Percentiles rank a stretch among this genome's conserved stretches.
Evolutionary conservation across 805 yeast species (phyloP).

Genomic region (Nakazawaea siamensis): DNA sequence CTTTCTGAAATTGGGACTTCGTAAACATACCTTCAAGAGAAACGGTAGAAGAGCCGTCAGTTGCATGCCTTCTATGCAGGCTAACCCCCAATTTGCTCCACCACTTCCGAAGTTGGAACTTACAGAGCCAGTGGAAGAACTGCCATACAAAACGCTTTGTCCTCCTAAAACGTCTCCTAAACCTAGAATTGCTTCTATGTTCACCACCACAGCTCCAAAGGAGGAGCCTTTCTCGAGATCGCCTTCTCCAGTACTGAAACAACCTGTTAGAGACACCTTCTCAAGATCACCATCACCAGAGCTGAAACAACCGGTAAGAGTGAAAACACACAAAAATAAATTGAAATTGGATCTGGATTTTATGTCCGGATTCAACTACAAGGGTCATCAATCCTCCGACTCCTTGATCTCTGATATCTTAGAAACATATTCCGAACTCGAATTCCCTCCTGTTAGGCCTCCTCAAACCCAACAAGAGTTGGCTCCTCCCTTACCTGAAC

Average conservation of each 20-base stretch:
- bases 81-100: neutral
- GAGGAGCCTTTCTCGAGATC: neutral
- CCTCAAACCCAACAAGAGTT: neutral
- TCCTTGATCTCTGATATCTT: slow-evolving; percentile 6
- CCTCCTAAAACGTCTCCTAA: neutral
- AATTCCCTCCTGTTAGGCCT: too few species aligned
- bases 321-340: slow-evolving; percentile 3
- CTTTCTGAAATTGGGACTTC: slow-evolving; percentile 6
- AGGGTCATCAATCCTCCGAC: slow-evolving; percentile 1
- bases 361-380: neutral
- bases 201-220: neutral
- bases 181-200: slow-evolving; percentile 1
- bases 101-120: too few species aligned
- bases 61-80: slow-evolving; percentile 1
- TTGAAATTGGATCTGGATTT: slow-evolving; percentile 1
- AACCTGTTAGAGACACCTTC: neutral
- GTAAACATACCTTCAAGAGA: slow-evolving; percentile 7
- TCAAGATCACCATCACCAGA: too few species aligned
- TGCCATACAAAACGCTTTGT: neutral
- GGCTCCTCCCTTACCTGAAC: slow-evolving; percentile 1
- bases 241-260: neutral
- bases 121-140: neutral
- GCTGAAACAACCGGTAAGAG: neutral
- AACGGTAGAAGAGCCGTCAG: slow-evolving; percentile 5
- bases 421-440: slow-evolving; percentile 2